These are phyloP conservation scores for Coriaria nepalensis DNA, from an alignment of 306 rosid species.

Conservation along the genomic window DNA sequence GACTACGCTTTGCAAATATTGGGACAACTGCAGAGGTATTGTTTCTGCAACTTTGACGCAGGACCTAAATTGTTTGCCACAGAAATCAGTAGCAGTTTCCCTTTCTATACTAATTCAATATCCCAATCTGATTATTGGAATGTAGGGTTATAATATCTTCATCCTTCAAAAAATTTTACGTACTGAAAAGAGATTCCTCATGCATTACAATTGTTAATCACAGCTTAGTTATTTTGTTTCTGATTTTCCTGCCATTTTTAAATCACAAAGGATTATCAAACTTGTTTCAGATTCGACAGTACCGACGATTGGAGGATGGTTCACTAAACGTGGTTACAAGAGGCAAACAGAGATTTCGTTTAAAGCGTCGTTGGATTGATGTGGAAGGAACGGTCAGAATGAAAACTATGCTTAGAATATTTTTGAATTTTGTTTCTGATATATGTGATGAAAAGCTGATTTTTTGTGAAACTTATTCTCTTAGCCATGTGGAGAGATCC, in stretches of 20 bases:
- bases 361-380: constrained; percentile 62
- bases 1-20: constrained; percentile 34
- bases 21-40: constrained; percentile 93
- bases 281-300: constrained; percentile 64
- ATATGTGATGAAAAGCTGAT: constrained; percentile 17
- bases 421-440: not conserved
- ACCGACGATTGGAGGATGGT: constrained; percentile 64
- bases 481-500: constrained; percentile 85
- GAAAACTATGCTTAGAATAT: constrained; percentile 14
- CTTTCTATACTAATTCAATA: no score
- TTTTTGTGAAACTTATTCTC: constrained; percentile 14
- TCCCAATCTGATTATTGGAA: no score
- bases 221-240: no score
- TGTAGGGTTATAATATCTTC: no score
- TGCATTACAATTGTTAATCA: no score
- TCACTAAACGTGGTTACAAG: constrained; percentile 78
- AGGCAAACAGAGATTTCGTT: constrained; percentile 79
- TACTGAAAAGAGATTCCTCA: no score
- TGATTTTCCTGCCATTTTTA: no score
- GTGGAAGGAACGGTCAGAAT: constrained; percentile 73
- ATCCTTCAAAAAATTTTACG: not conserved
- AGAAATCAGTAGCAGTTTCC: no score
- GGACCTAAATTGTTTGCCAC: no score
- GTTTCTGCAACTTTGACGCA: constrained; percentile 1
- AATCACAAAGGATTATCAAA: no score